Conservation (phyloP, 2,329 filamentous ascomycete genomes). For the Trichoderma harzianum region DNA sequence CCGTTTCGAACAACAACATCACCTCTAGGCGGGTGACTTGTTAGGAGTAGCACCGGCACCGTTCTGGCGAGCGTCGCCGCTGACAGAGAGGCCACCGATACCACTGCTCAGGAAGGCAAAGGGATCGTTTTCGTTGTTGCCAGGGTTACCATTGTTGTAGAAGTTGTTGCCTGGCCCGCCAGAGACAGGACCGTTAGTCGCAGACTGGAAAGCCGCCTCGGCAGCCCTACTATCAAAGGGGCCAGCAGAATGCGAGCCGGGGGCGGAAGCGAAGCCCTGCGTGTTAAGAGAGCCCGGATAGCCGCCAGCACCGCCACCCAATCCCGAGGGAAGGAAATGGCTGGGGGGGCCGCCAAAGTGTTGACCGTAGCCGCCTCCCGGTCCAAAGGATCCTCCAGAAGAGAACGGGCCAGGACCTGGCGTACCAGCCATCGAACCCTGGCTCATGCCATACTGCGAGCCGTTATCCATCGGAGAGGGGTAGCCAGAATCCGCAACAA, state of each 20-base stretch:
- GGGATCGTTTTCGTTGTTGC: constrained; percentile 67
- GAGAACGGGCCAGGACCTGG: constrained; percentile 75
- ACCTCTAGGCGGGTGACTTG: constrained; percentile 57
- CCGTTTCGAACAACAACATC: background rate
- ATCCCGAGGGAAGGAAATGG: constrained; percentile 84
- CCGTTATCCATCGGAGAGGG: constrained; percentile 85
- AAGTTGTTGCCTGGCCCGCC: constrained; percentile 62
- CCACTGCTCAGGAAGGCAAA: constrained; percentile 76
- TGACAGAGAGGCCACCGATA: constrained; percentile 69
- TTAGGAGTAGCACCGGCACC: constrained; percentile 53
- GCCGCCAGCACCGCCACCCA: constrained; percentile 64
- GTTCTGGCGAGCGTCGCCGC: constrained; percentile 63
- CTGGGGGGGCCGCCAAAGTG: constrained; percentile 85
- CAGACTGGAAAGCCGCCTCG: constrained; percentile 90
- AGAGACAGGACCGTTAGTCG: constrained; percentile 75
- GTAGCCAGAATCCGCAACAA: constrained; percentile 91
- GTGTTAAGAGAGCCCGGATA: constrained; percentile 81
- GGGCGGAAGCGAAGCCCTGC: constrained; percentile 68
- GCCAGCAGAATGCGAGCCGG: constrained; percentile 75
- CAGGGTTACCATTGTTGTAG: constrained; percentile 59
- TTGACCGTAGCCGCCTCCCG: constrained; percentile 64
- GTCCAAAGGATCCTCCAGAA: constrained; percentile 64
- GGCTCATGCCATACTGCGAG: constrained; percentile 79
- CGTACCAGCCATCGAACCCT: constrained; percentile 80
- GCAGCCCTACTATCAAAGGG: constrained; percentile 91